Base-by-base conservation (phyloP, 2,329 filamentous ascomycete genomes). In the Neopestalotiopsis sp. region DNA sequence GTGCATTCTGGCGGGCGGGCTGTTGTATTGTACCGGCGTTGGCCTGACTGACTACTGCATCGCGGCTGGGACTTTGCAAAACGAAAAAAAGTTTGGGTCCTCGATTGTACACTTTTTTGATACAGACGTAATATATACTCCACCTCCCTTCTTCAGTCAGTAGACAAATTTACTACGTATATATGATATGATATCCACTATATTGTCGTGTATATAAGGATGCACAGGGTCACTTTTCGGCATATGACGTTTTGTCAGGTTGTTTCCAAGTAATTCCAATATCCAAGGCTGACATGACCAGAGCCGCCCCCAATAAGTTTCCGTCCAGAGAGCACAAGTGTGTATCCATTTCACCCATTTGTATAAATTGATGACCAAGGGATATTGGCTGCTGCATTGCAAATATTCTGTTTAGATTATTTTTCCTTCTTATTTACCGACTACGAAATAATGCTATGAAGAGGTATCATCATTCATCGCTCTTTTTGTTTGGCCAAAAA, bases 11-110 rank as follows among this genome's bases (percentile, higher is more conserved):
- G 28, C 17, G 56, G 42, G 13, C n/a, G 14, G 14, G 34, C 34
- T 52, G 45, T 52, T 59, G 57, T 28, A 34, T 40, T 61, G 59
- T 34, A 61, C 59, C 59, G 59, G 59, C 30, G 59, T 61, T 61
- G 32, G 59, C 59, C 59, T 61, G 4, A 61, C 57, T 59, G 57
- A 59, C 57, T 59, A 38, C 45, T 52, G 59, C 59, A 61, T 40
- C 20, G 59, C 59, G 59, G 34, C 28, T 61, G 59, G 59, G 59
- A 20, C 12, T 38, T 17, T 61, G 59, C 59, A 42, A 61, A 61
- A 61, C 9, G 14, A 38, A 40, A 30, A 61, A 52, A 52, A n/a
- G 24, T 28, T n/a, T 17, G 45, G n/a, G 45, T 61, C 59, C 59
- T 40, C 59, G n/a, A 40, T 38, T 61, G 59, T 61, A 61, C 32